phyloP scores from a whole-genome alignment of 495 filamentous ascomycete species.

The Schizothecium vesticola region DNA sequence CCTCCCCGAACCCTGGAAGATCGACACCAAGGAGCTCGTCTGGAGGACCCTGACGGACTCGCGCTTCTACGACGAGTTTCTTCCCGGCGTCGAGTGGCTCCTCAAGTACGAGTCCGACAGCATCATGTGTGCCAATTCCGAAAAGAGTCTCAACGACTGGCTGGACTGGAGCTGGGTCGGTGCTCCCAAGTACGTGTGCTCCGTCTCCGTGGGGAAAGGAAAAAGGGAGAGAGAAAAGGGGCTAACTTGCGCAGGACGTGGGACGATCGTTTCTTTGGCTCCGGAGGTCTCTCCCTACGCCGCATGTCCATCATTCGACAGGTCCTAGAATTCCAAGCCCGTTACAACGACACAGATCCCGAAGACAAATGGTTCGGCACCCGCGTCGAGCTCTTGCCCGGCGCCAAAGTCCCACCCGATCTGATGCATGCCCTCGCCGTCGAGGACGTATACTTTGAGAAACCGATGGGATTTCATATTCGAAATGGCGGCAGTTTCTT shows the following conservation, averaged over 20 bases:
- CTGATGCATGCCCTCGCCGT: conserved; percentile 38
- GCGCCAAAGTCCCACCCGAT: conserved; percentile 38
- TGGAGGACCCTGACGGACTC: conserved; percentile 39
- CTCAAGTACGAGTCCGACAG: conserved; percentile 45
- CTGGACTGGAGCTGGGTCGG: conserved; percentile 45
- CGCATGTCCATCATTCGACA: conserved; percentile 38
- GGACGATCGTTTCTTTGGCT: conserved; percentile 40
- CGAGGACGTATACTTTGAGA: conserved; percentile 39
- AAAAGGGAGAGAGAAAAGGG: neutral
- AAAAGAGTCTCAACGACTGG: conserved; percentile 43
- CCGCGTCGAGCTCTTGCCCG: conserved; percentile 38
- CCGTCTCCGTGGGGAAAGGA: neutral
- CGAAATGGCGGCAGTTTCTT: conserved; percentile 33
- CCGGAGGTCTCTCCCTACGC: conserved; percentile 48
- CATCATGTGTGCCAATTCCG: conserved; percentile 47
- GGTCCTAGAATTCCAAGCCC: conserved; percentile 38
- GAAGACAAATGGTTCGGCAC: conserved; percentile 49
- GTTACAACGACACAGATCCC: conserved; percentile 40
- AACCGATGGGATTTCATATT: conserved; percentile 47
- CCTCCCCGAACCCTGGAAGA: conserved; percentile 36
- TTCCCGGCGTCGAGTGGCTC: conserved; percentile 42
- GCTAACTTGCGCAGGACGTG: conserved; percentile 13
- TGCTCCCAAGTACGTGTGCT: conserved; percentile 34
- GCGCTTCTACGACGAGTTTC: conserved; percentile 43
- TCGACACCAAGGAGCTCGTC: conserved; percentile 40